Evolutionary conservation across 345 rosid species (phyloP).

Genomic region (Eucalyptus erythrocorys): DNA sequence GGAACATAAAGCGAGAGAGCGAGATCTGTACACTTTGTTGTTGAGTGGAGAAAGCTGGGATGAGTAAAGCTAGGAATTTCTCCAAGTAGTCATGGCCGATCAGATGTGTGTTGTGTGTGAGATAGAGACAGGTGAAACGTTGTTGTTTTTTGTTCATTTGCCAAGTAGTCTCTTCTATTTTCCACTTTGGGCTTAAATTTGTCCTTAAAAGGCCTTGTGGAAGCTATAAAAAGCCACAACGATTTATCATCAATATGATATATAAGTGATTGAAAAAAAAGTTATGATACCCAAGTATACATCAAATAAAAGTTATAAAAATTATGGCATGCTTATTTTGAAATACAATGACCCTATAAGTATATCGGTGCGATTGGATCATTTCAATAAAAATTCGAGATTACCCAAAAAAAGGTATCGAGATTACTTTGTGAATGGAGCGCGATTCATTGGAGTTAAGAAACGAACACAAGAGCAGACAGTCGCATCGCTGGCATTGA

Average conservation of each 20-base stretch:
- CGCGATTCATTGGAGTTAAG: not conserved
- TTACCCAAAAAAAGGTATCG: not conserved
- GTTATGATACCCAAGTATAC: accelerated
- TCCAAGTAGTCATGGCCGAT: too few relatives aligned
- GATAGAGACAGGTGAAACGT: accelerated
- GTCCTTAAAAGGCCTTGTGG: accelerated
- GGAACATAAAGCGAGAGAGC: too few relatives aligned
- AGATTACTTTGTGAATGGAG: not conserved
- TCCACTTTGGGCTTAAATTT: not conserved
- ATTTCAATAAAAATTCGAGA: not conserved
- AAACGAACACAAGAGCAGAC: not conserved
- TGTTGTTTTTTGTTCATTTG: too few relatives aligned
- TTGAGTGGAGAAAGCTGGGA: too few relatives aligned
- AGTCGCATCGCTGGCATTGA: not conserved
- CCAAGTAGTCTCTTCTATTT: too few relatives aligned
- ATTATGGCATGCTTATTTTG: accelerated
- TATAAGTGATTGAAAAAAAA: too few relatives aligned
- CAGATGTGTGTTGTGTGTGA: too few relatives aligned
- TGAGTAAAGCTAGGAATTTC: too few relatives aligned
- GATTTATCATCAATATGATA: not conserved
- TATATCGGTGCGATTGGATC: not conserved
- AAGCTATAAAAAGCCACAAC: too few relatives aligned
- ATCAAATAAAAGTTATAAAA: too few relatives aligned
- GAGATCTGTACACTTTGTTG: too few relatives aligned
- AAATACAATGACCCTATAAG: not conserved